A percentile compares a stretch with the other conserved stretches of the same genome.
phyloP scores from a whole-genome alignment of 1,284 basidiomycete genomes.

The Moesziomyces globuligerus region DNA sequence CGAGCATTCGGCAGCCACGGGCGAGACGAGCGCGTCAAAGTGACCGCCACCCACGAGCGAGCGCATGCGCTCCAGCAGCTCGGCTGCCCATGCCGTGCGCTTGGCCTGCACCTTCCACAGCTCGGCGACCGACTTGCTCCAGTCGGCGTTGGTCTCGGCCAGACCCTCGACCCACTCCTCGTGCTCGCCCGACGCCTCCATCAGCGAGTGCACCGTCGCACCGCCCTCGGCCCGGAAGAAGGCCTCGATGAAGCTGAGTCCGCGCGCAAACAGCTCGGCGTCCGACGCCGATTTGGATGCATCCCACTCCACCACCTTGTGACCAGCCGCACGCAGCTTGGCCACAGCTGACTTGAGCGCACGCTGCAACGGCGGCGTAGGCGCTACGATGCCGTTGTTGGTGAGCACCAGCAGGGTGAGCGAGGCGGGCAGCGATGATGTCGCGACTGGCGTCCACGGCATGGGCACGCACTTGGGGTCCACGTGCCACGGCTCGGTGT shows the following conservation, averaged over 20 bases:
- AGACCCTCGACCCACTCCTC: slow-evolving; percentile 43
- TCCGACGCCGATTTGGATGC: slow-evolving; percentile 17
- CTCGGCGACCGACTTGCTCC: slow-evolving; percentile 25
- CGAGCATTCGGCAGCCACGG: slow-evolving; percentile 37
- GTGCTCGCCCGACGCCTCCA: slow-evolving; percentile 44
- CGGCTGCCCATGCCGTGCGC: slow-evolving; percentile 35
- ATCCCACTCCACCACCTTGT: slow-evolving; percentile 72
- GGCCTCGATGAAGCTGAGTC: slow-evolving; percentile 9
- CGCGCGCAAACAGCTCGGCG: slow-evolving; percentile 27
- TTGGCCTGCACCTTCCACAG: slow-evolving; percentile 44
- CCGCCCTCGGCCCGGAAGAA: slow-evolving; percentile 55
- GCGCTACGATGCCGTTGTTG: slow-evolving; percentile 75
- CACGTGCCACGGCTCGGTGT: slow-evolving; percentile 41
- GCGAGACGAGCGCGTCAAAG: slow-evolving; percentile 43
- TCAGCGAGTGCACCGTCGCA: slow-evolving; percentile 36
- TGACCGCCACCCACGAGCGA: slow-evolving; percentile 10
- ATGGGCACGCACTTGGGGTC: slow-evolving; percentile 52
- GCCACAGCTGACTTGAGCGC: slow-evolving; percentile 74
- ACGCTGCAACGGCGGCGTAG: slow-evolving; percentile 77
- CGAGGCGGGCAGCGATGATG: slow-evolving; percentile 4
- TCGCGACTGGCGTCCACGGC: slow-evolving; percentile 41
- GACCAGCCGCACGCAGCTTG: slow-evolving; percentile 76
- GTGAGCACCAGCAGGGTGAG: slow-evolving; percentile 76
- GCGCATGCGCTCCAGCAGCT: slow-evolving; percentile 31
- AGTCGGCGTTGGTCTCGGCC: slow-evolving; percentile 4